Percentiles rank a stretch among this genome's conserved stretches.
Conservation (phyloP, 768 basidiomycete species). For the Xerocomus potaroensis region DNA sequence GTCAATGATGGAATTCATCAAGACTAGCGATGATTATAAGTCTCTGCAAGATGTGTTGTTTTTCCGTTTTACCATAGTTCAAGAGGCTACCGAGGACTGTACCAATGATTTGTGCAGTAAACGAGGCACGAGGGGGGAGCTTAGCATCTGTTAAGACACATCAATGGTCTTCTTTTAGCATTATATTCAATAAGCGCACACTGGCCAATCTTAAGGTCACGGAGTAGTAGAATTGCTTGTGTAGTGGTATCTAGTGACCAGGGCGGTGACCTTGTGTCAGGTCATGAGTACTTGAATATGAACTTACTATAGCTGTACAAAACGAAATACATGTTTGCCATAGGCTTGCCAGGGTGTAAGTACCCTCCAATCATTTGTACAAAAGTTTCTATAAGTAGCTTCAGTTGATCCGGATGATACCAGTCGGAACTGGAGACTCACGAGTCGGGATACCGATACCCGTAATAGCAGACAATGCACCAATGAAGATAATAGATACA, state of each 20-base stretch:
- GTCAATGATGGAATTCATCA: constrained; percentile 58
- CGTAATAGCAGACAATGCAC: constrained; percentile 51
- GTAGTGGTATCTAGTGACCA: constrained; percentile 42
- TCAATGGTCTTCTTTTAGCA: constrained; percentile 35
- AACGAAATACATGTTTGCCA: constrained; percentile 42
- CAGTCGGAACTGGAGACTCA: constrained; percentile 9
- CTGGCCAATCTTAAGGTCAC: constrained; percentile 49
- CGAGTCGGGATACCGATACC: constrained; percentile 22
- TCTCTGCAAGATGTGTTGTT: not conserved
- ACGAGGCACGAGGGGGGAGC: constrained; percentile 61
- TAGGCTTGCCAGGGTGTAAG: constrained; percentile 34
- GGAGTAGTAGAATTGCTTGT: constrained; percentile 49
- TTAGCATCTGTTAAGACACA: constrained; percentile 35
- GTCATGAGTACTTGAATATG: not conserved
- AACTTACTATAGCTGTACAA: constrained; percentile 45
- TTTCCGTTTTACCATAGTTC: constrained; percentile 39
- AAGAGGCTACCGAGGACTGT: constrained; percentile 49
- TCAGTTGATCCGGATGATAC: not conserved
- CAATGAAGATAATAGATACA: constrained; percentile 48
- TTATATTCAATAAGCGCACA: constrained; percentile 5
- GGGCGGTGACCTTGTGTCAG: constrained; percentile 39
- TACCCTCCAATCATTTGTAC: constrained; percentile 37
- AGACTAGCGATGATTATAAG: constrained; percentile 34
- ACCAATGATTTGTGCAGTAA: constrained; percentile 54
- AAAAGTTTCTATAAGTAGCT: constrained; percentile 19